Conservation (phyloP, 1,139 yeast species). For the Arxiozyma heterogenica region DNA sequence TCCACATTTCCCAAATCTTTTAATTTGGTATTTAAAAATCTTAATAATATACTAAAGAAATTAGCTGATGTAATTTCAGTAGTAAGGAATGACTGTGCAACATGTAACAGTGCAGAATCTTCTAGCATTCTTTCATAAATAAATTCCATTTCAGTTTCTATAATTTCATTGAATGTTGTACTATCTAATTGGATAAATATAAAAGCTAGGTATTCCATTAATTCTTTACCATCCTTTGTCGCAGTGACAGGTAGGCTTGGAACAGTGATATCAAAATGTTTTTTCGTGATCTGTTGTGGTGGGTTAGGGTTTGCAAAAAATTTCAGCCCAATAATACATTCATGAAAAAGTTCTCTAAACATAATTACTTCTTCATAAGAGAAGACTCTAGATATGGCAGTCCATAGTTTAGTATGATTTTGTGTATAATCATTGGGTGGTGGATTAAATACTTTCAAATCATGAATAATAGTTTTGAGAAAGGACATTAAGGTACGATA, state of each 20-base stretch:
- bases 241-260: conserved; percentile 79
- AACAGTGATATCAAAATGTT: conserved; percentile 60
- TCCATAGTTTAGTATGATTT: conserved; percentile 66
- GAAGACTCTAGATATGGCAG: conserved; percentile 75
- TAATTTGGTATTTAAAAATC: conserved; percentile 65
- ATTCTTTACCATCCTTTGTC: conserved; percentile 86
- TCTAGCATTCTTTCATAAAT: conserved; percentile 72
- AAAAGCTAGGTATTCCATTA: conserved; percentile 92
- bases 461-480: conserved; percentile 81
- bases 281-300: conserved; percentile 21
- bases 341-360: conserved; percentile 67
- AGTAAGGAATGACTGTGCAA: conserved; percentile 89
- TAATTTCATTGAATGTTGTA: conserved; percentile 89
- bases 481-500: conserved; percentile 87
- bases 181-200: conserved; percentile 92
- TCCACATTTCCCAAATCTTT: conserved; percentile 77
- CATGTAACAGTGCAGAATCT: conserved; percentile 79
- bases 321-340: conserved; percentile 72
- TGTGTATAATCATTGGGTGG: conserved; percentile 64
- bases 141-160: conserved; percentile 69
- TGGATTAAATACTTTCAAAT: conserved; percentile 83
- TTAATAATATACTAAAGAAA: conserved; percentile 77
- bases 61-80: conserved; percentile 90
- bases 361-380: conserved; percentile 76
- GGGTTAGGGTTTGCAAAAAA: conserved; percentile 56